These are phyloP conservation scores for Nicotiana sylvestris DNA, from an alignment of 257 asterid species.

Conservation along the genomic window DNA sequence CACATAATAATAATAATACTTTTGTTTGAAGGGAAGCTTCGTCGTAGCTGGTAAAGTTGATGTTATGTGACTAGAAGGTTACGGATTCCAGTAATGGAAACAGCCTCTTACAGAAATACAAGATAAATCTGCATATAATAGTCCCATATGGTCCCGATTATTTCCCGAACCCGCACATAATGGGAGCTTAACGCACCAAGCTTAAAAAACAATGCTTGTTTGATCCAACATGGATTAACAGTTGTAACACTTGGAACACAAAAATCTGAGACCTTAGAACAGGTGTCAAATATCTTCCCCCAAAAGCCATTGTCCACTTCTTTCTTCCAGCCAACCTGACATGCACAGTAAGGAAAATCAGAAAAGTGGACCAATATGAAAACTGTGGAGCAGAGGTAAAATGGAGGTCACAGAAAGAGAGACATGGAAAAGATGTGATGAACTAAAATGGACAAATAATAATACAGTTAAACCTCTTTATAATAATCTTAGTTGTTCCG, in stretches of 20 bases:
- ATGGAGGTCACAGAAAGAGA: neutral
- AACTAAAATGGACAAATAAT: neutral
- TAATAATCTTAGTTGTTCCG: no score
- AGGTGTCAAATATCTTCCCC: neutral
- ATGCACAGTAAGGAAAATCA: neutral
- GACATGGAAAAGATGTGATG: neutral
- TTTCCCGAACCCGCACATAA: no score
- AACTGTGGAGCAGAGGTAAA: neutral
- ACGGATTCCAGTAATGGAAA: rapidly evolving
- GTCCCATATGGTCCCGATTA: rapidly evolving
- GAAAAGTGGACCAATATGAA: neutral
- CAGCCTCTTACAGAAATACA: no score
- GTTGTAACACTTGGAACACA: neutral
- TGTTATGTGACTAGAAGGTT: no score
- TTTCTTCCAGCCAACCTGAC: neutral
- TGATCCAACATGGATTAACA: neutral
- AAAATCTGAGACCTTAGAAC: neutral
- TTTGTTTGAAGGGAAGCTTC: no score
- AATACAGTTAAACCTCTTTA: no score
- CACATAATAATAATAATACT: no score
- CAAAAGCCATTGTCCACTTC: neutral
- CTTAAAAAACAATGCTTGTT: neutral
- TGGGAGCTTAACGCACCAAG: rapidly evolving
- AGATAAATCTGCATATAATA: rapidly evolving
- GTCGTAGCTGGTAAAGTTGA: rapidly evolving